Conservation (phyloP, 352 stramenopile species). For the Phytopythium aichiense region DNA sequence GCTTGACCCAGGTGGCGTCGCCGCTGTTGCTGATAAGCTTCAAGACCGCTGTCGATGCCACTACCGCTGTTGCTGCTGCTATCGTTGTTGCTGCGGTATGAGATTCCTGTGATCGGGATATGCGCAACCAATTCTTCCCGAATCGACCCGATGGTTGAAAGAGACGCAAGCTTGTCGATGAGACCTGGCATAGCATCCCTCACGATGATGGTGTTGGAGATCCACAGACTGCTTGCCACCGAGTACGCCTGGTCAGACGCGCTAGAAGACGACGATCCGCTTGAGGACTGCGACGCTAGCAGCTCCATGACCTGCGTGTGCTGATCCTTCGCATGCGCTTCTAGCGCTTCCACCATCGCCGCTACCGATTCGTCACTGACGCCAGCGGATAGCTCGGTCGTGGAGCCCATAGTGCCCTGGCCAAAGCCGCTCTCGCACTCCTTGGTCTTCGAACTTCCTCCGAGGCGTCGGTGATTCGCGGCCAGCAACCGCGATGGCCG, state of each 20-base stretch:
- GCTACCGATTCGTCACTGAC: constrained; percentile 13
- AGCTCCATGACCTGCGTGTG: constrained; percentile 25
- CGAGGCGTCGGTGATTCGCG: neutral
- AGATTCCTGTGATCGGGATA: constrained; percentile 10
- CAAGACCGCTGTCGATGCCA: neutral
- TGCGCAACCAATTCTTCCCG: constrained; percentile 18
- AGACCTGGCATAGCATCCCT: constrained; percentile 28
- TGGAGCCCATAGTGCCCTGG: neutral
- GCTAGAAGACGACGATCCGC: neutral
- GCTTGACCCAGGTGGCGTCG: constrained; percentile 11
- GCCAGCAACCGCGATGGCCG: constrained; percentile 6
- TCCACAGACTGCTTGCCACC: constrained; percentile 34
- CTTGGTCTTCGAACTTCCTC: neutral
- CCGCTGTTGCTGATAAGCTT: neutral
- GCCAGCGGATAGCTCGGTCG: neutral
- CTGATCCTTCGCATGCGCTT: constrained; percentile 20
- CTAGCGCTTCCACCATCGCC: constrained; percentile 23
- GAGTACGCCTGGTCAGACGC: constrained; percentile 1
- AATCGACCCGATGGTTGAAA: constrained; percentile 26
- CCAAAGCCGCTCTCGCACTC: constrained; percentile 7
- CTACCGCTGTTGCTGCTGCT: neutral
- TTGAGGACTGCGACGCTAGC: constrained; percentile 9
- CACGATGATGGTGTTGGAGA: constrained; percentile 44
- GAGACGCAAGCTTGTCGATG: constrained; percentile 23
- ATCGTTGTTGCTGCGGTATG: neutral